phyloP scores from a whole-genome alignment of 1,284 basidiomycete genomes.

The Fomitiporia mediterranea region DNA sequence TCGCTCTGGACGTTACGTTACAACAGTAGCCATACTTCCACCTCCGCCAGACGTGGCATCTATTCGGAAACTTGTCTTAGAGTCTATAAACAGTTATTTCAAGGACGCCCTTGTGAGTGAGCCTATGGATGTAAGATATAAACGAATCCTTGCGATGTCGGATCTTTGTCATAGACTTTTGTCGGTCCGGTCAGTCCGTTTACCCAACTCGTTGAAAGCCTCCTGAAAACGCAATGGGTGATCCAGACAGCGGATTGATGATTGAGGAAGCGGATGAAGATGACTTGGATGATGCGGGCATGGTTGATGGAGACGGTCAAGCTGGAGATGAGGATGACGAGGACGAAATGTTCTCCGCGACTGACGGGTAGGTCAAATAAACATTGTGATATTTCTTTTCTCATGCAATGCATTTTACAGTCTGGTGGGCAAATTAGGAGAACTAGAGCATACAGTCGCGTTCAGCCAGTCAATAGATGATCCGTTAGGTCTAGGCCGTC shows the following conservation, averaged over 20 bases:
- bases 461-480: slow-evolving; percentile 33
- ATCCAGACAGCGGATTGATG: slow-evolving; percentile 51
- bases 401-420: slow-evolving; percentile 33
- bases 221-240: slow-evolving; percentile 32
- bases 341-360: slow-evolving; percentile 59
- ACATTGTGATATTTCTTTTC: slow-evolving; percentile 10
- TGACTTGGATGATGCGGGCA: slow-evolving; percentile 47
- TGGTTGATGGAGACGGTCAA: slow-evolving; percentile 38
- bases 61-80: slow-evolving; percentile 87
- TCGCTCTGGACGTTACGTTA: too few relatives aligned
- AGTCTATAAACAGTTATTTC: slow-evolving; percentile 82
- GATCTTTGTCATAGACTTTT: slow-evolving; percentile 89
- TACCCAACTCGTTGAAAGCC: background rate
- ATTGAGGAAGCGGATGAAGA: slow-evolving; percentile 44
- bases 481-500: slow-evolving; percentile 51
- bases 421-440: slow-evolving; percentile 46
- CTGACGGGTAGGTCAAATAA: slow-evolving; percentile 57
- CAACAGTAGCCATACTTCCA: too few relatives aligned
- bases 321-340: slow-evolving; percentile 56
- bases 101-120: slow-evolving; percentile 74
- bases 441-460: slow-evolving; percentile 40
- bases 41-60: slow-evolving; percentile 75
- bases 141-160: slow-evolving; percentile 81
- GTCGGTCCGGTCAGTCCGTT: slow-evolving; percentile 51
- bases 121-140: slow-evolving; percentile 77